phyloP scores from a whole-genome alignment of 352 stramenopile genomes.

The Pilasporangium apinafurcum region DNA sequence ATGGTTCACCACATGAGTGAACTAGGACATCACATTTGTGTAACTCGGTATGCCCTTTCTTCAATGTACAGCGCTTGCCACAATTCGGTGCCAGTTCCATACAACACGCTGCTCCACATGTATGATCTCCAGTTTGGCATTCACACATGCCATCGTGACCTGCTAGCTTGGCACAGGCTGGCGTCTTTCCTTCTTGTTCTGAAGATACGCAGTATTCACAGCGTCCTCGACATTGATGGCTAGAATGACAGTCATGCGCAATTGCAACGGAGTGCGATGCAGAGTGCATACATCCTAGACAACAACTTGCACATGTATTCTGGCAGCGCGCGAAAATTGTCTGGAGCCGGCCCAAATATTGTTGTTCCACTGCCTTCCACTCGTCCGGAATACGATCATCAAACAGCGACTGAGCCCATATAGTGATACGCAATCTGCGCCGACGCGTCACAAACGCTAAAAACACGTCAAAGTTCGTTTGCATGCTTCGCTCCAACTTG shows the following conservation, averaged over 20 bases:
- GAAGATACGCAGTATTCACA: conserved; percentile 57
- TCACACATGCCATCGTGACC: conserved; percentile 67
- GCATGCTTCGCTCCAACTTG: conserved; percentile 14
- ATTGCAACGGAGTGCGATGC: conserved; percentile 18
- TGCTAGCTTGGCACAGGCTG: conserved; percentile 38
- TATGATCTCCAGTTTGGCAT: conserved; percentile 55
- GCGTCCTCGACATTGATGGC: conserved; percentile 28
- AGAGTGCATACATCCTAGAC: conserved; percentile 60
- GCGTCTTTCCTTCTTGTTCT: conserved; percentile 19
- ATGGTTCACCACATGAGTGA: conserved; percentile 52
- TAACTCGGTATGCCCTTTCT: conserved; percentile 26
- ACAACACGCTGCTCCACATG: conserved; percentile 38
- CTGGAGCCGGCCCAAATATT: conserved; percentile 35
- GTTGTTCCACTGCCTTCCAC: conserved; percentile 40
- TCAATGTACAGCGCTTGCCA: conserved; percentile 31
- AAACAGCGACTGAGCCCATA: conserved; percentile 37
- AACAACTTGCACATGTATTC: conserved; percentile 38
- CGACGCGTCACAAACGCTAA: conserved; percentile 50
- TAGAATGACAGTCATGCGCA: conserved; percentile 44
- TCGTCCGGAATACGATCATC: conserved; percentile 29
- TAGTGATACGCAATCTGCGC: conserved; percentile 33
- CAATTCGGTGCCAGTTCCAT: conserved; percentile 45
- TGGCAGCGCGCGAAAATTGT: conserved; percentile 52
- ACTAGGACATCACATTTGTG: conserved; percentile 51
- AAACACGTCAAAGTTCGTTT: conserved; percentile 51